Base-by-base conservation (phyloP, 441 rosid species). In the Pelargonium fulgidum region DNA sequence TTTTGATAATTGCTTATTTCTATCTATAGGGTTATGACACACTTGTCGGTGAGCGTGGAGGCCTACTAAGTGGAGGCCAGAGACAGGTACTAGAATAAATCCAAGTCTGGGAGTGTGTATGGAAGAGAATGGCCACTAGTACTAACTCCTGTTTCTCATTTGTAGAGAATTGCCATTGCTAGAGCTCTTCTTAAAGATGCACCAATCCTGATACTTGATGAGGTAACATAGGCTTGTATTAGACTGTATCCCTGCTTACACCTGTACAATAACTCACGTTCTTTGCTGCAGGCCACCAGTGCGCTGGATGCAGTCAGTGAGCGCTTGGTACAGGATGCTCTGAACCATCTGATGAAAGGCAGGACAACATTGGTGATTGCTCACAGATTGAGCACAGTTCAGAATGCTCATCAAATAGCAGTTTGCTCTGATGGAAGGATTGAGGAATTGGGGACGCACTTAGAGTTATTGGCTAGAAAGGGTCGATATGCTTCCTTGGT, bases 21-120 rank as follows among this genome's bases (percentile, higher is more conserved):
- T 65, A 73, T 81, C 76, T 62, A 67, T 79, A 93, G 96, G 98
- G 98, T 36, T 93, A 91, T 65, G 98, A 88, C 82, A 93, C 96
- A 62, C 73, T 84, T 64, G 97, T 93, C 67, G 98, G 97, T 70
- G 97, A 93, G 80, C 89, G 97, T 42, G 96, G 95, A 75, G 96
- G 98, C 77, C 80, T 89, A 71, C 84, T 89, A 73, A 93, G 98
- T 75, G 97, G 97, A 64, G 98, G 98, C 72, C 96, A 93, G 80
- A 87, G 98, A 72, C 98, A 93, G 91, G 96, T 90, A 78, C 24
- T 61, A 45, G 20, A 41, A 44, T 47, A 26, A 65, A 62, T 29
- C 63, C 54, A 45, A 26, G 33, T 62, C 64, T 62, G 54, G 70
- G 59, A 71, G 54, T 8, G 59, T 59, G 26, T 59, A 33, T 7